These are phyloP conservation scores for Fraxinus sp. DNA, from an alignment of 305 asterid genomes.

Conservation along the genomic window DNA sequence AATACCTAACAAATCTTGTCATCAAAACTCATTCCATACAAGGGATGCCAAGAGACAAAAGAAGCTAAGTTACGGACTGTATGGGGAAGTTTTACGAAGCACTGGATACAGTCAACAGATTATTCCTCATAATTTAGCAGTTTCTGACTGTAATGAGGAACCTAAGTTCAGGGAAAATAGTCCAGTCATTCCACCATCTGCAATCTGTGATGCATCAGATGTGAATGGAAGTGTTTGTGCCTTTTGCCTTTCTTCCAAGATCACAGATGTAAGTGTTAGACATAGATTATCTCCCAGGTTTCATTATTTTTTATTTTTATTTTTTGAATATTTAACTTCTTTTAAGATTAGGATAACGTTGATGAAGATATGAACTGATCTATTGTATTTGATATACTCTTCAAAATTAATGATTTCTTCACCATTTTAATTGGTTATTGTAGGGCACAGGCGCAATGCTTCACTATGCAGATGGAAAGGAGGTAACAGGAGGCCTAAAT, in stretches of 20 bases:
- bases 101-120: conserved; percentile 24
- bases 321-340: neutral
- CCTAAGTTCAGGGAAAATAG: conserved; percentile 32
- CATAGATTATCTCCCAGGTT: neutral
- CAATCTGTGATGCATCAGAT: conserved; percentile 28
- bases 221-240: conserved; percentile 54
- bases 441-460: conserved; percentile 68
- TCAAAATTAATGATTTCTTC: conserved; percentile 4
- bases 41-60: conserved; percentile 71
- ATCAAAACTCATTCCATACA: conserved; percentile 20
- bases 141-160: conserved; percentile 34
- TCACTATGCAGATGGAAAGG: conserved; percentile 75
- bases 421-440: conserved; percentile 24
- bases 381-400: neutral
- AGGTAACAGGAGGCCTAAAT: conserved; percentile 43
- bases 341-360: neutral
- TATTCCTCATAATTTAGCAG: conserved; percentile 26
- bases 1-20: conserved; percentile 3
- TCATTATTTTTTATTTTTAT: neutral
- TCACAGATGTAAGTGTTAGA: conserved; percentile 59
- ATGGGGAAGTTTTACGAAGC: conserved; percentile 30
- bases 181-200: conserved; percentile 32
- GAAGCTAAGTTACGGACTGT: conserved; percentile 32
- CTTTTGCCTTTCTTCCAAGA: conserved; percentile 69
- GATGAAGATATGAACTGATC: neutral